Percentiles rank a stretch among this genome's conserved stretches.
phyloP scores from a whole-genome alignment of 768 basidiomycete species.

The Auricularia heimuer region DNA sequence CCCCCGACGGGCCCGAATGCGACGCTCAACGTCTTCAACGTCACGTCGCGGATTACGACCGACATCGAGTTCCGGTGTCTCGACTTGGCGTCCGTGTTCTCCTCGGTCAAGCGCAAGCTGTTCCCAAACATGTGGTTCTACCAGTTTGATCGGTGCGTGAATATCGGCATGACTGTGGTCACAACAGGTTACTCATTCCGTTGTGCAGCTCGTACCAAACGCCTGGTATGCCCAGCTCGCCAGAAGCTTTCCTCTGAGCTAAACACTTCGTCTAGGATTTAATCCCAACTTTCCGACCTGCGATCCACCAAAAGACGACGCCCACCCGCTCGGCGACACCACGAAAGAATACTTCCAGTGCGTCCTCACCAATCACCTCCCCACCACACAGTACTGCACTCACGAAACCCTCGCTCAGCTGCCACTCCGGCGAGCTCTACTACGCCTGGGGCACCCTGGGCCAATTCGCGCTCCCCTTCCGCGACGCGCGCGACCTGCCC shows the following conservation, averaged over 20 bases:
- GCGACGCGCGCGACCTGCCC: slow-evolving; percentile 36
- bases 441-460: slow-evolving; percentile 28
- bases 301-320: slow-evolving; percentile 30
- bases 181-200: too few species aligned
- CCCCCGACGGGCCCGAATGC: slow-evolving; percentile 25
- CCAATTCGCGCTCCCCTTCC: slow-evolving; percentile 31
- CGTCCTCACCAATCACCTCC: neutral
- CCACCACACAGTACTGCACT: too few species aligned
- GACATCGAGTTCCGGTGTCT: slow-evolving; percentile 39
- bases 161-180: too few species aligned
- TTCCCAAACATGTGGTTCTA: slow-evolving; percentile 36
- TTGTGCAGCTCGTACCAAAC: slow-evolving; percentile 12
- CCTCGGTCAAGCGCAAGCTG: slow-evolving; percentile 31
- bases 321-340: slow-evolving; percentile 37
- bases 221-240: slow-evolving; percentile 23
- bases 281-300: slow-evolving; percentile 36
- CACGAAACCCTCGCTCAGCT: too few species aligned
- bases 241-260: too few species aligned
- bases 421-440: slow-evolving; percentile 25
- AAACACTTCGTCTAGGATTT: too few species aligned
- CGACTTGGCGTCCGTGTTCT: slow-evolving; percentile 39
- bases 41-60: slow-evolving; percentile 34
- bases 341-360: slow-evolving; percentile 38
- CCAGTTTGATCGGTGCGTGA: slow-evolving; percentile 34
- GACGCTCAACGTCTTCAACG: slow-evolving; percentile 36